Conservation (phyloP, 2,329 filamentous ascomycete species). For the Fusarium liriodendri region DNA sequence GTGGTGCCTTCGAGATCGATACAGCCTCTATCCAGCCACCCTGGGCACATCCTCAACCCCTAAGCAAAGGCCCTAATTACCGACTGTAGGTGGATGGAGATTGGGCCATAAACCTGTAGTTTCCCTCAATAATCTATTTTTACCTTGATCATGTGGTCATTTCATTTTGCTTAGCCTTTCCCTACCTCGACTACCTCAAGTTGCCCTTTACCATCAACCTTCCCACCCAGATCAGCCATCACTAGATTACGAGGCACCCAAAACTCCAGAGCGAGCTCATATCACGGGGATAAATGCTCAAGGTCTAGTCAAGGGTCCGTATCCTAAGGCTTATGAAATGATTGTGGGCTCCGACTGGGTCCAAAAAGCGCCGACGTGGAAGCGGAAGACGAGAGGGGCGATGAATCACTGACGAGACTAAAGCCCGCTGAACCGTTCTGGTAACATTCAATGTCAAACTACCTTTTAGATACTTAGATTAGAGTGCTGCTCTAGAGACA, state of each 20-base stretch:
- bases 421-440: not conserved
- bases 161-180: not conserved
- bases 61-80: not conserved
- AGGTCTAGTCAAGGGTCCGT: too few relatives aligned
- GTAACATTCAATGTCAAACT: not conserved
- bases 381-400: not conserved
- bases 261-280: not conserved
- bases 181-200: not conserved
- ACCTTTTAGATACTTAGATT: not conserved
- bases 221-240: not conserved
- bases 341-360: not conserved
- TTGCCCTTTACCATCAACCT: not conserved
- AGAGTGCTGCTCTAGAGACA: accelerated
- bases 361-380: not conserved
- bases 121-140: not conserved
- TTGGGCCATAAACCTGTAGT: not conserved
- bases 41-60: not conserved
- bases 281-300: not conserved
- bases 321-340: not conserved
- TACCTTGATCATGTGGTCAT: not conserved
- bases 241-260: not conserved
- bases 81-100: not conserved
- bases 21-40: not conserved
- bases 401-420: not conserved
- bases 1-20: not conserved